Evolutionary conservation across 2,329 filamentous ascomycete genomes (phyloP), one percentile per base, ranked within the genome.

Genomic region (Ceratocystiopsis sp.): DNA sequence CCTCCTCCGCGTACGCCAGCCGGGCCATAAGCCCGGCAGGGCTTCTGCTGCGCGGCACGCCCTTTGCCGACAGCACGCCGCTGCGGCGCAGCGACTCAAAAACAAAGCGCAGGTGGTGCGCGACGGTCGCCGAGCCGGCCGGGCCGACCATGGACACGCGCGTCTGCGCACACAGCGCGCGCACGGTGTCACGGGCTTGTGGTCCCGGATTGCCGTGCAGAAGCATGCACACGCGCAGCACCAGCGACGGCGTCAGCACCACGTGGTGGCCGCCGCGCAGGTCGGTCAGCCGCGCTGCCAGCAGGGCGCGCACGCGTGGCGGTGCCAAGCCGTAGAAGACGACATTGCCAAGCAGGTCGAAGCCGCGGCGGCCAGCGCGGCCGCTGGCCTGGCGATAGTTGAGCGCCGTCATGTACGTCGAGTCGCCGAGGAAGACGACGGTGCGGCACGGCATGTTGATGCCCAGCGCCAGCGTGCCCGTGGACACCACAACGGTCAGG

Each of bases 371-470:
- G 50, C 83, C 83, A 32, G 83, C 79, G 66, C 82, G 77, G 58
- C 84, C 82, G 45, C 81, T 75, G 9, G 74, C 80, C 56, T 89
- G 83, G 10, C 80, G 73, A 57, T 80, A 89, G 55, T 84, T 84
- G 42, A 87, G 69, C 0, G 81, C 73, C 0, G 80, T 84, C 37
- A 89, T 61, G 54, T 73, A 85, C 3, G 82, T 66, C 0, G 77
- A 83, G 55, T 87, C 81, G 0, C 80, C 80, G 15, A 68, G 69
- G 56, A 89, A 89, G 1, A 85, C 73, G 0, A 86, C 80, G 1
- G 82, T 89, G 56, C 83, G 84, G 56, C 81, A 87, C 11, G 83
- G 83, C 78, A 84, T 84, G 52, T 84, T 89, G 62, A 89, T 80
- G 62, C 83, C 83, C 6, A 87, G 63, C 2, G 79, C 78, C 18